Conservation (phyloP, 1,284 basidiomycete genomes). For the Tylopilus sp. region DNA sequence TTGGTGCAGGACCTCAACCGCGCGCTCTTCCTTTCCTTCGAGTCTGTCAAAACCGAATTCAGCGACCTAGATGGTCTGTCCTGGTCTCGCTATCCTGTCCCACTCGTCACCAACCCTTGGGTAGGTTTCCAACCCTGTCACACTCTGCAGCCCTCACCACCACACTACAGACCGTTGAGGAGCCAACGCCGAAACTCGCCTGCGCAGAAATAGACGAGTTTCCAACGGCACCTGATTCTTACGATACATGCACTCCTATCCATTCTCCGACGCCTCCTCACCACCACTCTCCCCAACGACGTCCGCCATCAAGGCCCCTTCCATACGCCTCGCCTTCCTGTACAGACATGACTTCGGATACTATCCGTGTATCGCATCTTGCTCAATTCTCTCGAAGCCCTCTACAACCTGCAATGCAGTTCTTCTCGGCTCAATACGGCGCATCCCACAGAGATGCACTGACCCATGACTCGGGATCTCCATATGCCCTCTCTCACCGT, state of each 20-base stretch:
- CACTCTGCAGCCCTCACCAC: constrained; percentile 16
- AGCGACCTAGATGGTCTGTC: constrained; percentile 56
- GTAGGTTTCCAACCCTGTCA: constrained; percentile 26
- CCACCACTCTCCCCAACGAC: constrained; percentile 23
- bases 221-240: constrained; percentile 14
- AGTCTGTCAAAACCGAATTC: constrained; percentile 56
- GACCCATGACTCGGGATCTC: constrained; percentile 9
- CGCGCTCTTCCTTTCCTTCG: constrained; percentile 50
- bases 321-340: constrained; percentile 45
- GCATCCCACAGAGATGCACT: constrained; percentile 24
- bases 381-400: constrained; percentile 30
- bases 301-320: constrained; percentile 9
- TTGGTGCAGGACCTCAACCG: constrained; percentile 50
- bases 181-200: constrained; percentile 40
- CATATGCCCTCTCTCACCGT: constrained; percentile 20
- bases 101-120: constrained; percentile 35
- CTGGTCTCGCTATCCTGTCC: constrained; percentile 46
- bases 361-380: constrained; percentile 47
- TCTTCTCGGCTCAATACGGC: constrained; percentile 20
- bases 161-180: constrained; percentile 30
- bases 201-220: constrained; percentile 34
- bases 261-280: constrained; percentile 24
- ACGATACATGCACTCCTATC: constrained; percentile 7
- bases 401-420: constrained; percentile 39
- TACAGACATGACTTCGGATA: constrained; percentile 47